phyloP scores from a whole-genome alignment of 2,329 filamentous ascomycete species.

The Boeremia exigua region DNA sequence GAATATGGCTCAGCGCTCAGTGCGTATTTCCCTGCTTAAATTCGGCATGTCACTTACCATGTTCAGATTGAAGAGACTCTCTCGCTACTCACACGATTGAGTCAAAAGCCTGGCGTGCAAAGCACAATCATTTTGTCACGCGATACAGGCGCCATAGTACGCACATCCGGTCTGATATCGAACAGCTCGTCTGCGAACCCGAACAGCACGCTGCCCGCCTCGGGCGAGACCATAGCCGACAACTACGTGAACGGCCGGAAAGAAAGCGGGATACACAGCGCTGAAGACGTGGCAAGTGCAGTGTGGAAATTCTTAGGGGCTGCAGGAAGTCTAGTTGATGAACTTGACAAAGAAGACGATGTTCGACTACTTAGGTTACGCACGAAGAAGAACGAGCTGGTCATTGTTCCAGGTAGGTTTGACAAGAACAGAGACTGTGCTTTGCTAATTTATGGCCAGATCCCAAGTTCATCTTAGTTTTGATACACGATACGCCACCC shows the following conservation, averaged over 20 bases:
- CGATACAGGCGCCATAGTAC: conserved; percentile 73
- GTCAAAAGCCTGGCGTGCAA: conserved; percentile 79
- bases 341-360: conserved; percentile 78
- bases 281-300: conserved; percentile 76
- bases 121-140: conserved; percentile 78
- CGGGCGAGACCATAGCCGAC: conserved; percentile 39
- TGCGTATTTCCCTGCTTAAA: conserved; percentile 21
- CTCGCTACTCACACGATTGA: conserved; percentile 70
- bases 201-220: conserved; percentile 47
- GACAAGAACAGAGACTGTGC: neutral
- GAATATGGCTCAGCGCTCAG: conserved; percentile 39
- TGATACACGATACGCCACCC: conserved; percentile 80
- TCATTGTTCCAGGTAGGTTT: conserved; percentile 71
- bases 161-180: conserved; percentile 73
- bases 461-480: conserved; percentile 76
- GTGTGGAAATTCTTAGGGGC: conserved; percentile 77
- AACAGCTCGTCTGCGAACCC: conserved; percentile 60
- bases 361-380: conserved; percentile 76
- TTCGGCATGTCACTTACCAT: neutral
- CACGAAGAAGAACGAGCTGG: conserved; percentile 84
- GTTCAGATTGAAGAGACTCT: conserved; percentile 63
- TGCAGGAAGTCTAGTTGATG: conserved; percentile 72
- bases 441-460: conserved; percentile 53
- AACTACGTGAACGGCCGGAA: conserved; percentile 43
- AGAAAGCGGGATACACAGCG: conserved; percentile 61